Percentiles rank a stretch among this genome's conserved stretches.
Evolutionary conservation across 768 basidiomycete genomes (phyloP).

Genomic region (Pleurotus pulmonarius): DNA sequence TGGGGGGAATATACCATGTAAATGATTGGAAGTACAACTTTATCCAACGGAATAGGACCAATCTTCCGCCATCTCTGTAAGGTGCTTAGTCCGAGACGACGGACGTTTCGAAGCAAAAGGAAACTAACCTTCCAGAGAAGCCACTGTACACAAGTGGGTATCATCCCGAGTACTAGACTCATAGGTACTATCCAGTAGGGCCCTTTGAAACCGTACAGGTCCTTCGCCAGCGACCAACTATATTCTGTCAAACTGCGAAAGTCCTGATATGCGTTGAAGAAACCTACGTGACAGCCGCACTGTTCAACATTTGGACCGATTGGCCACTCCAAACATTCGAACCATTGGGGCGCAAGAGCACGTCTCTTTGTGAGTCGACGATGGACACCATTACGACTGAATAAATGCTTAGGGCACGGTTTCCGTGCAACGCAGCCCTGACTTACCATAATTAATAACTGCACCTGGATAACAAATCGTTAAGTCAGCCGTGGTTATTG

Average conservation of each 20-base stretch:
- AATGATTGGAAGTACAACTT: slow-evolving; percentile 53
- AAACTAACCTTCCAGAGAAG: slow-evolving; percentile 41
- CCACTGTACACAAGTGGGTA: slow-evolving; percentile 50
- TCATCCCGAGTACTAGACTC: slow-evolving; percentile 49
- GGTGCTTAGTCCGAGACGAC: not conserved
- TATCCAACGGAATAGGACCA: slow-evolving; percentile 44
- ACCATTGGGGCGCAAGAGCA: slow-evolving; percentile 47
- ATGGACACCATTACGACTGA: slow-evolving; percentile 57
- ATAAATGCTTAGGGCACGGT: not conserved
- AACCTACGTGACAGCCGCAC: slow-evolving; percentile 44
- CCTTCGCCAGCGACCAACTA: slow-evolving; percentile 59
- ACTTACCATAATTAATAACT: slow-evolving; percentile 33
- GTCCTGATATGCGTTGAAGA: slow-evolving; percentile 10
- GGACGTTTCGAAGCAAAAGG: not conserved
- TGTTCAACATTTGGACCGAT: slow-evolving; percentile 48
- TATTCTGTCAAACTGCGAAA: slow-evolving; percentile 43
- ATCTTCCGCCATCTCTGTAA: slow-evolving; percentile 51
- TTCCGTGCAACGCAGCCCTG: too few relatives aligned
- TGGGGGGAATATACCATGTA: slow-evolving; percentile 33
- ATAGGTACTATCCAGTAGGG: slow-evolving; percentile 57
- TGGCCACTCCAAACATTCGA: slow-evolving; percentile 52
- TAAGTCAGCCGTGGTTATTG: not conserved
- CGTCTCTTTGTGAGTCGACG: slow-evolving; percentile 48
- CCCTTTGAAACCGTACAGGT: slow-evolving; percentile 49
- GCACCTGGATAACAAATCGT: slow-evolving; percentile 14